These are phyloP conservation scores for Populus pruinosa DNA, from an alignment of 345 rosid genomes.

Conservation along the genomic window DNA sequence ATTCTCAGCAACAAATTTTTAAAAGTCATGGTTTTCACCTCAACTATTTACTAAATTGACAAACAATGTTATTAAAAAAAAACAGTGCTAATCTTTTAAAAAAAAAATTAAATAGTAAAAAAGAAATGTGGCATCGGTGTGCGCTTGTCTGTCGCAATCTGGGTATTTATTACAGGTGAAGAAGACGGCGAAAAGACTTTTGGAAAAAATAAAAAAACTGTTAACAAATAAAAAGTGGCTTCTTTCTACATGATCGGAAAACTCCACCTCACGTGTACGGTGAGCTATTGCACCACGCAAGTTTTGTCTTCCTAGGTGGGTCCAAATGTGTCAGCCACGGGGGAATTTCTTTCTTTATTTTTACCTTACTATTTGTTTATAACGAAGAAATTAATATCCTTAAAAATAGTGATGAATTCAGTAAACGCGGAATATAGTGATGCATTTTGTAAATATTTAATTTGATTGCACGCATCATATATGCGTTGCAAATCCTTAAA, in stretches of 20 bases:
- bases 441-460: no score
- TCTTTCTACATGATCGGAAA: constrained; percentile 12
- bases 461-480: no score
- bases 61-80: no score
- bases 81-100: no score
- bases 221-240: not conserved
- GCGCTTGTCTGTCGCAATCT: constrained; percentile 13
- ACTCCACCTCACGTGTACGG: constrained; percentile 33
- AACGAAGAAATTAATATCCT: not conserved
- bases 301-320: constrained; percentile 9
- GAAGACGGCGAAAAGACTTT: not conserved
- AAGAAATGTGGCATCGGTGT: constrained; percentile 4
- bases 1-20: no score
- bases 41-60: no score
- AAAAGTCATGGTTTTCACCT: no score
- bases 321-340: not conserved
- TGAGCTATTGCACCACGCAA: constrained; percentile 25
- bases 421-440: no score
- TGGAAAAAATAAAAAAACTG: not conserved
- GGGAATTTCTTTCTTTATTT: no score
- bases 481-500: not conserved
- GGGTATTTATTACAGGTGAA: no score
- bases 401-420: not conserved
- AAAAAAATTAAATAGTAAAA: not conserved
- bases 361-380: no score